Percentiles rank a stretch among this genome's conserved stretches.
These are phyloP conservation scores for Przewalskia tangutica DNA, from an alignment of 257 asterid species.

Conservation along the genomic window DNA sequence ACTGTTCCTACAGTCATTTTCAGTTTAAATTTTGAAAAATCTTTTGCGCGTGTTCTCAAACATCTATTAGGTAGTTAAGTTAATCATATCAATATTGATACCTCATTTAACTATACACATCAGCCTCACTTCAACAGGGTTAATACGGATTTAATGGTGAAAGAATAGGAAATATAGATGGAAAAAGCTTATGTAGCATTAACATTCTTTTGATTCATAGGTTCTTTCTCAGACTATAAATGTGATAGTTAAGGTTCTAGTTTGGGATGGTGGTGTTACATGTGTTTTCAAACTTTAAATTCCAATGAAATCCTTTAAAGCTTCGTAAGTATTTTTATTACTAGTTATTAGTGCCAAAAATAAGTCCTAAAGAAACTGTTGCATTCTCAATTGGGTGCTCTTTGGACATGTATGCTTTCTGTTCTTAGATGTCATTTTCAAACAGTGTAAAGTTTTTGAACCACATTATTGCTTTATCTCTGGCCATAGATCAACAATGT, in stretches of 20 bases:
- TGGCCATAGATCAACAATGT: slow-evolving; percentile 65
- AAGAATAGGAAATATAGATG: not conserved
- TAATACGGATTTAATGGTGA: too few relatives aligned
- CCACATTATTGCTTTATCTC: not conserved
- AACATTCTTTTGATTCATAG: not conserved
- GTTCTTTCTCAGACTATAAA: not conserved
- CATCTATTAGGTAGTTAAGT: too few relatives aligned
- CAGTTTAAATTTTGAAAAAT: too few relatives aligned
- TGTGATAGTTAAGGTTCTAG: not conserved
- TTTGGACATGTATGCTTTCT: not conserved
- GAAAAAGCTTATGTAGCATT: not conserved
- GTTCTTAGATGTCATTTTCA: not conserved
- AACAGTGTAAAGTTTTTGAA: not conserved
- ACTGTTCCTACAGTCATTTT: too few relatives aligned
- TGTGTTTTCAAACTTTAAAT: not conserved
- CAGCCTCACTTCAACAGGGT: too few relatives aligned
- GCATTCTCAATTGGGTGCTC: not conserved
- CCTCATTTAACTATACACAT: too few relatives aligned
- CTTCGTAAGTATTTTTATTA: not conserved
- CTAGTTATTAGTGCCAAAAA: not conserved
- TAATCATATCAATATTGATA: too few relatives aligned
- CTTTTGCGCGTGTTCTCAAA: too few relatives aligned
- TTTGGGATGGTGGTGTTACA: not conserved
- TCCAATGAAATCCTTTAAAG: not conserved
- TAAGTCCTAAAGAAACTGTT: not conserved